Conservation (phyloP, 2,329 filamentous ascomycete genomes). For the Sarocladium oryzae region DNA sequence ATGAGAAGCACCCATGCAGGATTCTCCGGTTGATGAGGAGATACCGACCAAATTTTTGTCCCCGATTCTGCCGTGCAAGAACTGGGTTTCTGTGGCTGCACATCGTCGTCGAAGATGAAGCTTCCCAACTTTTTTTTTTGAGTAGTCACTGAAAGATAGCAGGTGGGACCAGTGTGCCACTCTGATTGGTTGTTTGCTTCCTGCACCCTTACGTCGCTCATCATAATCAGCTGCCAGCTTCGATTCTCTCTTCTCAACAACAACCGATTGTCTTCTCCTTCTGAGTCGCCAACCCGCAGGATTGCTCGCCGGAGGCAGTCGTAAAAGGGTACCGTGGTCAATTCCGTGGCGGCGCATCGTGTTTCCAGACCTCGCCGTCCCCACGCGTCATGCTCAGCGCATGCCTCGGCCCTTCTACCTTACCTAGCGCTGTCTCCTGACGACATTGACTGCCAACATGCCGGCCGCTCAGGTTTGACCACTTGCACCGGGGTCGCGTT, state of each 20-base stretch:
- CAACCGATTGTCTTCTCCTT: neutral
- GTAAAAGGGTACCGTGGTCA: neutral
- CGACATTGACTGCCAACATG: neutral
- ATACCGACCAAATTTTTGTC: neutral
- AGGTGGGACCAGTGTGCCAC: neutral
- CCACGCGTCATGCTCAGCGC: neutral
- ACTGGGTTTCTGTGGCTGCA: neutral
- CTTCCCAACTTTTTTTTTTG: constrained; percentile 8
- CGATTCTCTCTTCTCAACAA: neutral
- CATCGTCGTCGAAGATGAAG: neutral
- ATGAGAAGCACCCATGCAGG: neutral
- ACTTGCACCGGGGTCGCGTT: neutral
- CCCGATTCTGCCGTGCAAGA: neutral
- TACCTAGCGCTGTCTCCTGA: constrained; percentile 7
- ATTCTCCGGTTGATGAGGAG: neutral
- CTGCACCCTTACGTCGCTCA: constrained; percentile 8
- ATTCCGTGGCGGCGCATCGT: neutral
- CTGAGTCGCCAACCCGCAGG: neutral
- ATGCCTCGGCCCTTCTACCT: neutral
- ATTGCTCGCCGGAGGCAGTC: neutral
- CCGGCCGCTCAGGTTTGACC: neutral
- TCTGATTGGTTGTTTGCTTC: neutral
- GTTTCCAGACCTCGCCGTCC: neutral
- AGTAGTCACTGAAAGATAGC: neutral
- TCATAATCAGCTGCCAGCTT: neutral